Percentiles rank a stretch among this genome's conserved stretches.
These are phyloP conservation scores for Diplotaxis tenuifolia DNA, from an alignment of 345 rosid genomes.

Conservation along the genomic window DNA sequence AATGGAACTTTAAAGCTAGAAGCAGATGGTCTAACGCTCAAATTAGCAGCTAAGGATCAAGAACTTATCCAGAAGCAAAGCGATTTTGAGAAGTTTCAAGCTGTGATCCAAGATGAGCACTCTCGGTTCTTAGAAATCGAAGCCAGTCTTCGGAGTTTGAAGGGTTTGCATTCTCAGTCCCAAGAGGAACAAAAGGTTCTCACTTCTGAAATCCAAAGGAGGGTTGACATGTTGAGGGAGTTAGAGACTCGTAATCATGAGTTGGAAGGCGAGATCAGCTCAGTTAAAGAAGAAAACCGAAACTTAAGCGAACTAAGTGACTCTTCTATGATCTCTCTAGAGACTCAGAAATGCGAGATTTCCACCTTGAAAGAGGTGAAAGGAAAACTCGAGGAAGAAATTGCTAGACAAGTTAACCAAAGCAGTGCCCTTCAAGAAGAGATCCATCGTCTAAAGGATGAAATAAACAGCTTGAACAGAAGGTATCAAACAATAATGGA, in stretches of 20 bases:
- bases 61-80: conserved; percentile 64
- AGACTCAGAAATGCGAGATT: conserved; percentile 51
- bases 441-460: conserved; percentile 66
- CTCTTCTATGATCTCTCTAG: conserved; percentile 48
- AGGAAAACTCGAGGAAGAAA: conserved; percentile 70
- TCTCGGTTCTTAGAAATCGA: conserved; percentile 62
- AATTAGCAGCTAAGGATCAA: conserved; percentile 61
- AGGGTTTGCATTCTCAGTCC: conserved; percentile 51
- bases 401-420: conserved; percentile 51
- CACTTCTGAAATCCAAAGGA: conserved; percentile 63
- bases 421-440: conserved; percentile 72
- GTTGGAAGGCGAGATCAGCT: conserved; percentile 55
- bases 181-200: conserved; percentile 66
- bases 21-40: conserved; percentile 56
- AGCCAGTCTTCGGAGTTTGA: conserved; percentile 51
- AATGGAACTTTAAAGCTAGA: conserved; percentile 68
- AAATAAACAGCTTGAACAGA: conserved; percentile 52
- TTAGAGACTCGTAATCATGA: conserved; percentile 48
- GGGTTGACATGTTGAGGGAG: conserved; percentile 53
- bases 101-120: conserved; percentile 57
- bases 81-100: conserved; percentile 58
- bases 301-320: conserved; percentile 49
- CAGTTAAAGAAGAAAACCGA: conserved; percentile 49
- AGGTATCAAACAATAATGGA: conserved; percentile 56
- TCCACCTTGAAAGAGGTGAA: conserved; percentile 59